Evolutionary conservation across 2,329 filamentous ascomycete genomes (phyloP).

Genomic region (Aspergillus caelatus): DNA sequence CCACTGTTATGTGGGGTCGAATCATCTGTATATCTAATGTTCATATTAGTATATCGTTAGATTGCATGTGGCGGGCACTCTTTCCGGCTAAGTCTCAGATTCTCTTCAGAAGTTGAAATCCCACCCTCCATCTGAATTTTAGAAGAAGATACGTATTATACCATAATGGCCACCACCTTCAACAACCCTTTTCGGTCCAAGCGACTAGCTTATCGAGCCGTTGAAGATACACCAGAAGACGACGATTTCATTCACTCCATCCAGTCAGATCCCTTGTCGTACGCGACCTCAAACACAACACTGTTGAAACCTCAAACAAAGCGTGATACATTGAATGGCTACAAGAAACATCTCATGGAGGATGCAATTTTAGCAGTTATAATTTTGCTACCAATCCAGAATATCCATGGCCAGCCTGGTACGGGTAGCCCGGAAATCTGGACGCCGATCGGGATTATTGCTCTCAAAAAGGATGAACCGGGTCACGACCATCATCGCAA

Average conservation of each 20-base stretch:
- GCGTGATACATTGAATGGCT: not conserved
- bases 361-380: not conserved
- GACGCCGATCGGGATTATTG: not conserved
- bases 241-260: constrained; percentile 13
- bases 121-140: not conserved
- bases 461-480: not conserved
- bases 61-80: not conserved
- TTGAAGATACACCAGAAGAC: constrained; percentile 17
- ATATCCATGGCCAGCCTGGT: not conserved
- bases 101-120: not conserved
- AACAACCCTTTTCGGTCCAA: constrained; percentile 9
- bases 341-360: not conserved
- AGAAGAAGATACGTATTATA: not conserved
- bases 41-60: not conserved
- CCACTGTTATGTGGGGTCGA: not conserved
- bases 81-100: not conserved
- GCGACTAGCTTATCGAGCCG: constrained; percentile 17
- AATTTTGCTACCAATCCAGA: not conserved
- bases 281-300: not conserved
- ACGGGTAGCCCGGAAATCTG: not conserved
- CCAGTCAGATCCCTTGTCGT: not conserved
- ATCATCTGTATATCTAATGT: not conserved
- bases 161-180: not conserved
- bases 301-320: not conserved
- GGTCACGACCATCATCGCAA: constrained; percentile 5